Base-by-base conservation (phyloP, 2,329 filamentous ascomycete genomes). In the Aplosporella prunicola region DNA sequence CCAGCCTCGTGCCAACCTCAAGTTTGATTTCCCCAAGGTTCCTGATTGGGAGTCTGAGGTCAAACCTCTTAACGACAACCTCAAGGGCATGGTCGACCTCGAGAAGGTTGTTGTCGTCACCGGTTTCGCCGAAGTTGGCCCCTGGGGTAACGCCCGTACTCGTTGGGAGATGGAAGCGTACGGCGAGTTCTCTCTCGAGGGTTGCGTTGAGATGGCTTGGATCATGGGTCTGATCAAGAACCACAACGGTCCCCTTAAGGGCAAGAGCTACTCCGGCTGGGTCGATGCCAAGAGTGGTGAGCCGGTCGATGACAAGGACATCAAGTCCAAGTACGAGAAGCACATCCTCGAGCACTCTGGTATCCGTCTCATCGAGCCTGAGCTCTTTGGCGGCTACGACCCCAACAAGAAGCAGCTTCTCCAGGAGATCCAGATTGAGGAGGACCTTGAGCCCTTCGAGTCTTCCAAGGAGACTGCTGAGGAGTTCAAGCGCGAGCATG, bases 221-320 rank as follows among this genome's bases (percentile, higher is more conserved):
- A 86, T 98, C 62, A 98, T 96, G 89, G 91, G 91, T 56, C 78
- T 96, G 43, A 96, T 98, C 69, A 95, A 89, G 73, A 93, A 98
- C 63, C 85, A 94, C 70, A 96, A 96, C 51, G 91, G 91, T 13
- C 80, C 81, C 20, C 77, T 98, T 60, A 98, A 98, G 70, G 91
- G 91, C 59, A 82, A 93, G 68, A 82, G 82, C 47, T 96, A 98
- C 67, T 86, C 89, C 48, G 91, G 91, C 50, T 98, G 85, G 87
- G 85, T 98, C 42, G 91, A 98, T 55, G 73, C 78, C 58, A 96
- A 96, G 75, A 80, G 85, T 37, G 85, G 85, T 28, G 89, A 96
- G 42, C 91, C 91, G 6, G 87, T 98, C 18, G 89, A 96, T 43
- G 91, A 98, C 67, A 95, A 95, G 69, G 91, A 98, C 53, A 74